Percentiles rank a stretch among this genome's conserved stretches.
phyloP scores from a whole-genome alignment of 805 yeast genomes.

The Metschnikowia baotianmanensis region DNA sequence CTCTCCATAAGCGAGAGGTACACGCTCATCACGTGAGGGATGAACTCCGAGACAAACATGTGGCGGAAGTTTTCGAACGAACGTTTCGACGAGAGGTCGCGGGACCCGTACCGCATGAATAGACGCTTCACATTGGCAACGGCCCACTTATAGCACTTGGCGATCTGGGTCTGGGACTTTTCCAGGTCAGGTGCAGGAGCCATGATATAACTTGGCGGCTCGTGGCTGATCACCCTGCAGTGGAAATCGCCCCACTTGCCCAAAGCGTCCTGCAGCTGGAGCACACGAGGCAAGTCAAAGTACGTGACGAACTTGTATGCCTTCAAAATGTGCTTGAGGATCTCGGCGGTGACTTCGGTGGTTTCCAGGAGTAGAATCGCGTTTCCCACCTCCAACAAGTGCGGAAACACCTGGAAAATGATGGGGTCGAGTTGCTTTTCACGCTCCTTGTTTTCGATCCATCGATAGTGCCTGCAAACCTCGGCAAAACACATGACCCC shows the following conservation, averaged over 20 bases:
- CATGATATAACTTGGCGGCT: slow-evolving; percentile 52
- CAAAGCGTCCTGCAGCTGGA: slow-evolving; percentile 50
- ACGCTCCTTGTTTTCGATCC: slow-evolving; percentile 54
- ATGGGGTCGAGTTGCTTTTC: slow-evolving; percentile 39
- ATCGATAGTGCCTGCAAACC: slow-evolving; percentile 66
- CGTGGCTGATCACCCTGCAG: slow-evolving; percentile 59
- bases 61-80: slow-evolving; percentile 55
- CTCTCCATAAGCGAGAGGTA: slow-evolving; percentile 64
- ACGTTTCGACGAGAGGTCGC: slow-evolving; percentile 41
- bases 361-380: slow-evolving; percentile 30
- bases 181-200: slow-evolving; percentile 54
- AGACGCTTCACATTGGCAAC: slow-evolving; percentile 72
- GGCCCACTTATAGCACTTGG: slow-evolving; percentile 77
- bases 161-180: slow-evolving; percentile 61
- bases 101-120: slow-evolving; percentile 67
- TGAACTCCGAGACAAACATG: slow-evolving; percentile 53
- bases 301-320: slow-evolving; percentile 74
- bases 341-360: slow-evolving; percentile 41
- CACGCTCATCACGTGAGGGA: slow-evolving; percentile 70
- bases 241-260: slow-evolving; percentile 77
- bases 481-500: slow-evolving; percentile 73
- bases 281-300: slow-evolving; percentile 64
- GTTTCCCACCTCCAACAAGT: slow-evolving; percentile 63
- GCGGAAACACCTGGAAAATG: slow-evolving; percentile 59
- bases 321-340: slow-evolving; percentile 65